Conservation (phyloP, 2,329 filamentous ascomycete genomes). For the Cladophialophora immunda region DNA sequence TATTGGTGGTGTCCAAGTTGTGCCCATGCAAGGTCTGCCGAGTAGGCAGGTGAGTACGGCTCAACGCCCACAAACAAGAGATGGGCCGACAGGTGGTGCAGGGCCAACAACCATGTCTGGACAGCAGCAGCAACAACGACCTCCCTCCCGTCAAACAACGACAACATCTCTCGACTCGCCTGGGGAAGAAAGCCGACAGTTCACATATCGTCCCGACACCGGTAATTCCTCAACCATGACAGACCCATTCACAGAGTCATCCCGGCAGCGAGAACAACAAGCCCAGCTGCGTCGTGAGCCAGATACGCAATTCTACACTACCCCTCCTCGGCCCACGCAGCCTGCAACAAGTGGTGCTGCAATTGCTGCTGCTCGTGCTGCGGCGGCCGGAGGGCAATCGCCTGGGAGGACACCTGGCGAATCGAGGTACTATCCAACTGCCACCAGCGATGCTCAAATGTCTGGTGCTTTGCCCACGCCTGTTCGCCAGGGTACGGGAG, state of each 20-base stretch:
- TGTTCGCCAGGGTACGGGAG: slow-evolving; percentile 33
- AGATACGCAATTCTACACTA: slow-evolving; percentile 45
- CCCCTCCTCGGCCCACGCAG: slow-evolving; percentile 44
- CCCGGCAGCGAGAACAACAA: slow-evolving; percentile 41
- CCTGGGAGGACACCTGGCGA: slow-evolving; percentile 27
- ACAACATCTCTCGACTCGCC: slow-evolving; percentile 43
- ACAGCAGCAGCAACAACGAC: slow-evolving; percentile 41
- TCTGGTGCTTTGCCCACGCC: slow-evolving; percentile 28
- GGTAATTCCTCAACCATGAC: slow-evolving; percentile 64
- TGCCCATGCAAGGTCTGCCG: slow-evolving; percentile 81
- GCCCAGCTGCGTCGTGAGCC: slow-evolving; percentile 49
- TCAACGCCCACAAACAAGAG: slow-evolving; percentile 56
- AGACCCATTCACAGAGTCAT: slow-evolving; percentile 67
- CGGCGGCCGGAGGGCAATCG: slow-evolving; percentile 23
- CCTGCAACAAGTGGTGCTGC: slow-evolving; percentile 44
- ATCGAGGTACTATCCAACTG: slow-evolving; percentile 23
- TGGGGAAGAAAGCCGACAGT: slow-evolving; percentile 54
- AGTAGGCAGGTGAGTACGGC: slow-evolving; percentile 61
- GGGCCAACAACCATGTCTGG: slow-evolving; percentile 44
- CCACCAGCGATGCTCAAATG: slow-evolving; percentile 26
- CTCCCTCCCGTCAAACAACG: slow-evolving; percentile 38
- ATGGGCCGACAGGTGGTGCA: slow-evolving; percentile 53
- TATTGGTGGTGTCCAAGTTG: slow-evolving; percentile 92
- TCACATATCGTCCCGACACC: slow-evolving; percentile 58
- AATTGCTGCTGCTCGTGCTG: slow-evolving; percentile 41